Percentiles rank a stretch among this genome's conserved stretches.
Conservation (phyloP, 768 basidiomycete genomes). For the Tricholoma sp. region DNA sequence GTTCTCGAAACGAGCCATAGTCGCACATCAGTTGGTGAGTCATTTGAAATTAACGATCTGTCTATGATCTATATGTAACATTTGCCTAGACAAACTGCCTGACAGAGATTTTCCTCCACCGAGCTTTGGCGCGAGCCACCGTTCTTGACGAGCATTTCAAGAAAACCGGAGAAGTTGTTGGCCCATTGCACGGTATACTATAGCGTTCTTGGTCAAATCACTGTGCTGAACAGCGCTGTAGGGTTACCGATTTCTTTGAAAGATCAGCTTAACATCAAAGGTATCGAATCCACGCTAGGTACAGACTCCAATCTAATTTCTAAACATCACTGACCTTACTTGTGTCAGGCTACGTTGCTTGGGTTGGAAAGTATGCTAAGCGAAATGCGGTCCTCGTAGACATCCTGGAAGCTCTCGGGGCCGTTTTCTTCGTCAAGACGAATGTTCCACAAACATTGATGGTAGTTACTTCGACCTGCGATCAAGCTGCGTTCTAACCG, state of each 20-base stretch:
- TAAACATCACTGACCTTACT: background rate
- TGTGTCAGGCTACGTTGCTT: constrained; percentile 63
- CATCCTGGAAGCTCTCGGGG: constrained; percentile 62
- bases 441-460: constrained; percentile 77
- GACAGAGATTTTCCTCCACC: constrained; percentile 79
- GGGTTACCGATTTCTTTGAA: constrained; percentile 67
- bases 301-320: constrained; percentile 5
- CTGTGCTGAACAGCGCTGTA: constrained; percentile 3
- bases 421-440: constrained; percentile 66
- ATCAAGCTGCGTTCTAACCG: background rate
- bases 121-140: constrained; percentile 57
- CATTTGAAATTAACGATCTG: background rate
- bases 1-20: constrained; percentile 70
- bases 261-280: constrained; percentile 67
- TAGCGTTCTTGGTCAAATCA: constrained; percentile 1
- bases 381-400: constrained; percentile 60
- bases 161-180: constrained; percentile 58
- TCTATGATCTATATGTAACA: background rate
- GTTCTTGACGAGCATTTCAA: constrained; percentile 61
- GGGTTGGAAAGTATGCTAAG: constrained; percentile 56
- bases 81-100: constrained; percentile 64
- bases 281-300: constrained; percentile 68
- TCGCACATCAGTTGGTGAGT: constrained; percentile 74
- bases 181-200: constrained; percentile 60
- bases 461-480: constrained; percentile 31